A percentile compares a stretch with the other conserved stretches of the same genome.
phyloP scores from a whole-genome alignment of 371 early-diverging fungal species.

The Apophysomyces ossiformis region DNA sequence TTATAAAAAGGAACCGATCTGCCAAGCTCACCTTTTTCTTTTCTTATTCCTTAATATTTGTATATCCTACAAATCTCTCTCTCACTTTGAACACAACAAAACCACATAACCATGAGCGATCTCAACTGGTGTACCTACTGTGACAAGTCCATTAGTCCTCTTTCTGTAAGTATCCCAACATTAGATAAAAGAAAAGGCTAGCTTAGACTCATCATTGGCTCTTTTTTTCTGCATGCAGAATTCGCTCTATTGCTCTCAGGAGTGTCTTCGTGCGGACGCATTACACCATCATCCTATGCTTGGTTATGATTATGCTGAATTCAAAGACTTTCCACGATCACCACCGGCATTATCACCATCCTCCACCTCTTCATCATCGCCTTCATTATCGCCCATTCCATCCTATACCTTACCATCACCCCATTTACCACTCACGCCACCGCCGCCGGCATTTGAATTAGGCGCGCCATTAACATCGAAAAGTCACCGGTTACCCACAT shows the following conservation, averaged over 20 bases:
- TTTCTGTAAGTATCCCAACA: background rate
- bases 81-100: too few relatives aligned
- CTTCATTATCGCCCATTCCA: background rate
- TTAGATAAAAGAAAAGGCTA: too few relatives aligned
- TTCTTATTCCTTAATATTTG: background rate
- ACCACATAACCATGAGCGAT: background rate
- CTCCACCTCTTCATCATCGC: background rate
- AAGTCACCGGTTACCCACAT: background rate
- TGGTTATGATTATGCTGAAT: slow-evolving; percentile 26
- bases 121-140: background rate
- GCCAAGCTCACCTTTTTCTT: background rate
- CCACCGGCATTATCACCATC: background rate
- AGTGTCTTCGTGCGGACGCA: slow-evolving; percentile 28
- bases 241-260: slow-evolving; percentile 35
- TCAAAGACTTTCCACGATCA: slow-evolving; percentile 17
- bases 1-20: background rate
- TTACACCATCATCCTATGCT: slow-evolving; percentile 24
- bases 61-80: background rate
- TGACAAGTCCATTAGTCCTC: background rate
- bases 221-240: slow-evolving; percentile 14
- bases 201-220: background rate
- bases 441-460: background rate
- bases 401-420: background rate
- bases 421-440: background rate
- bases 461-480: background rate